These are phyloP conservation scores for Globisporangium nagaii DNA, from an alignment of 352 stramenopile genomes.

Conservation along the genomic window DNA sequence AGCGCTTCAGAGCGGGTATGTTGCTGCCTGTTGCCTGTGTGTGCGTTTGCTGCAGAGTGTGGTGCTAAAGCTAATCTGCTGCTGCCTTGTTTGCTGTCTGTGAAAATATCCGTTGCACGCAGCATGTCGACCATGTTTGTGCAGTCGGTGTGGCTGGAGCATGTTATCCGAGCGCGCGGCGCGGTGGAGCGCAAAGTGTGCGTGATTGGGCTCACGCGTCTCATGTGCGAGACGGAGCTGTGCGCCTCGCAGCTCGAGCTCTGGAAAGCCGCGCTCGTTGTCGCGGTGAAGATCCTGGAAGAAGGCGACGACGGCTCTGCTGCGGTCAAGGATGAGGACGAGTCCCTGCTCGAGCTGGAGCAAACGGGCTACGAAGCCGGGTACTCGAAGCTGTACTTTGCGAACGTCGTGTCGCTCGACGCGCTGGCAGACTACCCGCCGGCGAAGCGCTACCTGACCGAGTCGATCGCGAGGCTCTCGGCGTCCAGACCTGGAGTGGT, in stretches of 20 bases:
- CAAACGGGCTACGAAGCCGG: constrained; percentile 91
- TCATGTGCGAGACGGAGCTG: constrained; percentile 73
- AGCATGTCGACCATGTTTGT: constrained; percentile 91
- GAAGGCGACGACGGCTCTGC: constrained; percentile 53
- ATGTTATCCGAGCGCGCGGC: constrained; percentile 65
- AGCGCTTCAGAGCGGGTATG: constrained; percentile 78
- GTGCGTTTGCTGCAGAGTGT: constrained; percentile 6
- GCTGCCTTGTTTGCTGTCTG: constrained; percentile 22
- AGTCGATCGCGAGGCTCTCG: constrained; percentile 67
- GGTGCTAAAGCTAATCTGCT: constrained; percentile 17
- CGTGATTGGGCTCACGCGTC: constrained; percentile 56
- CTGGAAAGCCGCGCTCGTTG: constrained; percentile 46
- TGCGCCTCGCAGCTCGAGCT: constrained; percentile 43
- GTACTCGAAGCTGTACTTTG: constrained; percentile 93
- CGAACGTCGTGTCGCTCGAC: constrained; percentile 79
- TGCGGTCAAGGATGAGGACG: constrained; percentile 72
- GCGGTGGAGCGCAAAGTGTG: constrained; percentile 62
- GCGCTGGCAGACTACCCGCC: constrained; percentile 74
- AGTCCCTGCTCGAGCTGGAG: constrained; percentile 70
- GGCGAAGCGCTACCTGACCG: constrained; percentile 53
- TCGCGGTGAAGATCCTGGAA: constrained; percentile 54
- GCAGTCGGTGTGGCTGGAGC: constrained; percentile 84
- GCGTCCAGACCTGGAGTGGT: constrained; percentile 61
- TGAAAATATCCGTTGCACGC: too few relatives aligned
- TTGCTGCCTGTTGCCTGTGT: constrained; percentile 16